Evolutionary conservation across 768 basidiomycete species (phyloP), one percentile per base, ranked within the genome.

Genomic region (Macrolepiota fuliginosa): DNA sequence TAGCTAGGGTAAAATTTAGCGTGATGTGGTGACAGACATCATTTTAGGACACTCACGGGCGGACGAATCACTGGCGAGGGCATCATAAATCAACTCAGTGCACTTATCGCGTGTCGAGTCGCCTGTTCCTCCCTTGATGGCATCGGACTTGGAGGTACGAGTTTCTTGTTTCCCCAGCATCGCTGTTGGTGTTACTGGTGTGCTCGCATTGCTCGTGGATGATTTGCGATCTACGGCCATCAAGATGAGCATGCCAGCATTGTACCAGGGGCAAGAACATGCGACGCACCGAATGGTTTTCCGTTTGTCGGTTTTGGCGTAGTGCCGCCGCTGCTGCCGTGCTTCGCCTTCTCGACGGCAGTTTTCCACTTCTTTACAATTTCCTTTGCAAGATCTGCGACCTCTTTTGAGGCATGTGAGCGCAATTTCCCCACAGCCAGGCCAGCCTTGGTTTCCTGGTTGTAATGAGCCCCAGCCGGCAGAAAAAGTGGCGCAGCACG

Each of bases 341-440:
- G 67, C 58, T 64, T 69, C 35, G 82, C 83, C 68, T 85, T 87
- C 62, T 94, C 93, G 36, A 96, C 95, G 63, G 89, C 89, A 32
- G 77, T 82, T 75, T 96, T 96, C 94, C 94, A 97, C 69, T 89
- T 90, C 74, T 88, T 92, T 53, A 97, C 95, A 49, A 96, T 79
- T 65, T 94, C 93, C 73, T 96, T 96, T 17, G 95, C 92, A 5
- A 91, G 77, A 65, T 92, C 90, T 7, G 92, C 72, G 9, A 97
- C 87, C 11, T 87, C 82, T 68, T 89, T 91, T 12, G 83, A 77
- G 0, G 82, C 76, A 73, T 94, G 89, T 32, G 82, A 80, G 51
- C 94, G 85, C 17, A 96, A 82, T 77, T 96, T 96, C 56, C 94
- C 93, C 2, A 97, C 93, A 0, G 93, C 91, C n/a, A 96, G 76